Percentiles rank a stretch among this genome's conserved stretches.
Conservation (phyloP, 1,284 basidiomycete species). For the Acaromyces ingoldii region DNA sequence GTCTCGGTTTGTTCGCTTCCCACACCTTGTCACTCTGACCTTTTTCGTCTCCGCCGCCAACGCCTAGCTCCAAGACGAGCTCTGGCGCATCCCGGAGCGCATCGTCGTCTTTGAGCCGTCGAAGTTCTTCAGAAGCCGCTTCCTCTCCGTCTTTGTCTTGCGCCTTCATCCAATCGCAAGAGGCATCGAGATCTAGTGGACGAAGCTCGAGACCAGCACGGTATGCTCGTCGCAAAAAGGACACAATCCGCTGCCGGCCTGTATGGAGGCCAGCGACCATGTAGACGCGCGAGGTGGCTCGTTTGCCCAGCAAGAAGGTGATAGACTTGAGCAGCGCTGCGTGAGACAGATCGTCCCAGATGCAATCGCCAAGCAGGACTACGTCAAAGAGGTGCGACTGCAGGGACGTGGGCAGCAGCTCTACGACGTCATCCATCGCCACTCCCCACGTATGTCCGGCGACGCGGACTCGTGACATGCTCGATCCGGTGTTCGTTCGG, state of each 20-base stretch:
- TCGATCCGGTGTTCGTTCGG: conserved; percentile 7
- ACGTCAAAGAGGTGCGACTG: conserved; percentile 14
- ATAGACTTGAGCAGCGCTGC: conserved; percentile 37
- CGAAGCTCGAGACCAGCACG: conserved; percentile 25
- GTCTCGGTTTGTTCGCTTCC: conserved; percentile 5
- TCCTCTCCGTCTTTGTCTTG: too few relatives aligned
- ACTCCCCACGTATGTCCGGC: conserved; percentile 45
- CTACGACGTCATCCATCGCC: conserved; percentile 33
- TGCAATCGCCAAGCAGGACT: conserved; percentile 46
- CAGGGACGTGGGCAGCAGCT: conserved; percentile 21
- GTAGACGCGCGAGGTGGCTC: conserved; percentile 23
- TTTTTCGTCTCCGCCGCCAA: conserved; percentile 1
- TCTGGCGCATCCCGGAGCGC: too few relatives aligned
- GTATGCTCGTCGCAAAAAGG: conserved; percentile 32
- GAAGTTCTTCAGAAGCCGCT: too few relatives aligned
- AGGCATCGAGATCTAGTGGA: conserved; percentile 18
- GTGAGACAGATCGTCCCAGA: conserved; percentile 48
- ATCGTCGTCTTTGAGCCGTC: too few relatives aligned
- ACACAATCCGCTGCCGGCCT: conserved; percentile 34
- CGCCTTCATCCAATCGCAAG: too few relatives aligned
- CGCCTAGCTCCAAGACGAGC: neutral
- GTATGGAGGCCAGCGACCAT: conserved; percentile 48
- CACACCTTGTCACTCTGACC: conserved; percentile 2
- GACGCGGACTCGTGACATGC: conserved; percentile 13
- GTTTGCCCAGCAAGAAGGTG: conserved; percentile 14